Conservation (phyloP, 2,329 filamentous ascomycete species). For the Podosphaera fusca region DNA sequence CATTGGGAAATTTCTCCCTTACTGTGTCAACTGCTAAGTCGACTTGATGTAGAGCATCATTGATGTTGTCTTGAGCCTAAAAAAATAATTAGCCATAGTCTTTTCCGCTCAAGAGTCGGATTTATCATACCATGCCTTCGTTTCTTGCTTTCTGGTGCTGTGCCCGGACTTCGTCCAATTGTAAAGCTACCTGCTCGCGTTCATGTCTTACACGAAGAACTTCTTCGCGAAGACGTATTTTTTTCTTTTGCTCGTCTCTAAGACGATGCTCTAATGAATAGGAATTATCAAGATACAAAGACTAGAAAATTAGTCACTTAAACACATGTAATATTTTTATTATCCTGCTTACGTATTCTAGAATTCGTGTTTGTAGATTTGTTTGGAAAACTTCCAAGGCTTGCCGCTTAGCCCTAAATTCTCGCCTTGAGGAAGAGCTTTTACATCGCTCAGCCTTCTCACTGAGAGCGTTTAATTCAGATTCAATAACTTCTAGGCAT, state of each 20-base stretch:
- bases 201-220: conserved; percentile 35
- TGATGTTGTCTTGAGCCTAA: conserved; percentile 26
- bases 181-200: conserved; percentile 35
- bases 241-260: conserved; percentile 32
- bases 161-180: conserved; percentile 37
- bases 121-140: conserved; percentile 25
- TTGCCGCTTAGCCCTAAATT: conserved; percentile 29
- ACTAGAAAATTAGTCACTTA: conserved; percentile 14
- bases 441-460: conserved; percentile 21
- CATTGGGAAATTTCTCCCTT: conserved; percentile 23
- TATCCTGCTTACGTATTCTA: conserved; percentile 30
- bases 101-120: not conserved
- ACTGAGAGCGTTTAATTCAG: conserved; percentile 24
- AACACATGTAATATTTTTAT: not conserved
- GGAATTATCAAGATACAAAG: conserved; percentile 35
- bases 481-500: conserved; percentile 35
- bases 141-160: conserved; percentile 32
- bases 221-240: conserved; percentile 30
- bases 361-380: conserved; percentile 29
- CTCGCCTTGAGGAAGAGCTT: conserved; percentile 25
- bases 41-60: conserved; percentile 35
- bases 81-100: conserved; percentile 5
- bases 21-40: conserved; percentile 29
- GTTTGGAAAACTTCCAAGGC: conserved; percentile 35
- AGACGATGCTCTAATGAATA: conserved; percentile 34